phyloP scores from a whole-genome alignment of 1,284 basidiomycete genomes.

The Salmacisia buchloeana region DNA sequence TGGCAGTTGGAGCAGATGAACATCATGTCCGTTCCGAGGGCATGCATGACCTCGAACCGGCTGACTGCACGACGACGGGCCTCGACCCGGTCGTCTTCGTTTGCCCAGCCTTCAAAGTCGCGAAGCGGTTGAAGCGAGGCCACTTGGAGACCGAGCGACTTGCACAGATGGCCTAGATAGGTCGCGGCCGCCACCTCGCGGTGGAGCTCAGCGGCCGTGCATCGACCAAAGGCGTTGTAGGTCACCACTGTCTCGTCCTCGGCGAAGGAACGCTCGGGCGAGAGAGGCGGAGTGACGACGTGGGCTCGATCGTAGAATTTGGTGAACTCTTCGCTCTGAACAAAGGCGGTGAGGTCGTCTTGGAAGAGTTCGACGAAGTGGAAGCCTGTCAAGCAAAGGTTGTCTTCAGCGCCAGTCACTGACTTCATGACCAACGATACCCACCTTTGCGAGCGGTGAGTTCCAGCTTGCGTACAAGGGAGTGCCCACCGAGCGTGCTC shows the following conservation, averaged over 20 bases:
- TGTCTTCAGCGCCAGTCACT: not conserved
- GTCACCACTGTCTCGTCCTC: not conserved
- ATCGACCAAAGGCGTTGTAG: slow-evolving; percentile 29
- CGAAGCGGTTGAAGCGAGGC: slow-evolving; percentile 51
- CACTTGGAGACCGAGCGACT: slow-evolving; percentile 34
- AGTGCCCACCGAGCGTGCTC: not conserved
- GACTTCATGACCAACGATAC: not conserved
- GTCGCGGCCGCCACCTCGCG: slow-evolving; percentile 38
- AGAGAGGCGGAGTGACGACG: slow-evolving; percentile 51
- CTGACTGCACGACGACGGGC: slow-evolving; percentile 21
- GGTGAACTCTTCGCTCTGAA: slow-evolving; percentile 29
- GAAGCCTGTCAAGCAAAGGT: slow-evolving; percentile 32
- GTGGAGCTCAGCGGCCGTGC: slow-evolving; percentile 20
- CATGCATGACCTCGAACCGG: slow-evolving; percentile 36
- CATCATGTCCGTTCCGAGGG: slow-evolving; percentile 35
- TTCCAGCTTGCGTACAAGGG: not conserved
- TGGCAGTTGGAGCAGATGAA: slow-evolving; percentile 40
- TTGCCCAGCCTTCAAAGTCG: slow-evolving; percentile 49
- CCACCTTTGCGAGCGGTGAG: not conserved
- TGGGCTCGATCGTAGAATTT: slow-evolving; percentile 50
- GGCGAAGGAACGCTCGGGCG: not conserved
- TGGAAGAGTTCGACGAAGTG: slow-evolving; percentile 49
- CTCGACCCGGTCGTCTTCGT: slow-evolving; percentile 16
- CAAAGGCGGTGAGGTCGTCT: slow-evolving; percentile 47
- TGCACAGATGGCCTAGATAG: slow-evolving; percentile 33